phyloP scores from a whole-genome alignment of 1,284 basidiomycete genomes.

The Wallemia ichthyophaga region DNA sequence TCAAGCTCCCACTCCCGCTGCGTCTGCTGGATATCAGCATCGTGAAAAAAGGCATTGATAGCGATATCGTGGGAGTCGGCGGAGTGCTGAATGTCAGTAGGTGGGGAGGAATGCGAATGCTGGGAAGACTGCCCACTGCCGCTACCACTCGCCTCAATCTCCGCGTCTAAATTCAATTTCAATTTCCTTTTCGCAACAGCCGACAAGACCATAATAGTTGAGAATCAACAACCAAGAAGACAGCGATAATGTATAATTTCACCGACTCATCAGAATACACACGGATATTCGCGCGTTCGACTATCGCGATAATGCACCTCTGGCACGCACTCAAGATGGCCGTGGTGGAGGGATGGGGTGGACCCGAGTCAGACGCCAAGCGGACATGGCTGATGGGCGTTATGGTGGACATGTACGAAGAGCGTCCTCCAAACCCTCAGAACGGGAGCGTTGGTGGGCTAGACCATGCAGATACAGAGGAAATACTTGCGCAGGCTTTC shows the following conservation, averaged over 20 bases:
- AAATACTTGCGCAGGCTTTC: conserved; percentile 37
- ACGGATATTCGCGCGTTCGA: conserved; percentile 48
- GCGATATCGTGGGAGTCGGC: neutral
- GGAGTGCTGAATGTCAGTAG: too few species aligned
- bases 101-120: too few species aligned
- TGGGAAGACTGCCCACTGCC: too few species aligned
- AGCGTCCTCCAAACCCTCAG: conserved; percentile 2
- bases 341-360: conserved; percentile 52
- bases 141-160: neutral
- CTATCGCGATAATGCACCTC: conserved; percentile 39
- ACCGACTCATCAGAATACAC: neutral
- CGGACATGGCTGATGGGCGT: conserved; percentile 48
- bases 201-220: neutral
- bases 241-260: neutral
- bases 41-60: neutral
- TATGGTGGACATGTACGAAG: conserved; percentile 57
- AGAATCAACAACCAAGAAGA: neutral
- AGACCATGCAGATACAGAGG: conserved; percentile 43
- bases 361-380: conserved; percentile 35
- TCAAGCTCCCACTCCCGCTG: neutral
- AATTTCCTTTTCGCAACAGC: neutral
- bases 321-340: conserved; percentile 64
- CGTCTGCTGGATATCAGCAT: neutral
- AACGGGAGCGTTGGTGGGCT: conserved; percentile 16
- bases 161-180: too few species aligned